Evolutionary conservation across 108 stramenopile species (phyloP), one percentile per base, ranked within the genome.

Genomic region (Stephanodiscus triporus): DNA sequence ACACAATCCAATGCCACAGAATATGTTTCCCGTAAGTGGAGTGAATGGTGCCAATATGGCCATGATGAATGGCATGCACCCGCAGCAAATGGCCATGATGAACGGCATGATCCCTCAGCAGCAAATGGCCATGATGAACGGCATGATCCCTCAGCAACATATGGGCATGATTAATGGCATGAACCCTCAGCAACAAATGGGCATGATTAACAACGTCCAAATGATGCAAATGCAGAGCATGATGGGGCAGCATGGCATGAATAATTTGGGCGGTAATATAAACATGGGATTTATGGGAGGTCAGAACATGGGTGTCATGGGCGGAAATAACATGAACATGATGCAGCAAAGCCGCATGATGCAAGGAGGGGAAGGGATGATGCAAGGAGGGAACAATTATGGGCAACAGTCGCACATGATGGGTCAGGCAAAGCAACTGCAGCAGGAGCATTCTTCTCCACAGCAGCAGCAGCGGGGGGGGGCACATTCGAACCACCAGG

Each of bases 141-240:
- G 48, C 43, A 72, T 63, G 62, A 55, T 50, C 36, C 47, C 58
- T 34, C 71, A 53, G 48, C 45, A 23, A 17, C 20, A 13, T 9
- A 27, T 47, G 30, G 70, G 66, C 23, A 74, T 73, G 76, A 82
- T 71, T 74, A 83, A 66, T 68, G 68, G 26, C 43, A 62, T 68
- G 43, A 63, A 53, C 34, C 75, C 72, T 38, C 79, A 82, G 50
- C 81, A 75, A 66, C 72, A 75, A 73, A 70, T 72, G 70, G 51
- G 23, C 23, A 80, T 69, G 68, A 73, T 61, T 45, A 70, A 70
- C 48, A 78, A 72, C 43, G 63, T 72, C 49, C 36, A 64, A 22
- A 49, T 36, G 37, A 59, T 57, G 56, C 60, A 61, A 61, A 70
- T 70, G 68, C 68, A 69, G 22, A 51, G 16, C 51, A 55, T 54